phyloP scores from a whole-genome alignment of 2,329 filamentous ascomycete species.

The Neopestalotiopsis rosae region DNA sequence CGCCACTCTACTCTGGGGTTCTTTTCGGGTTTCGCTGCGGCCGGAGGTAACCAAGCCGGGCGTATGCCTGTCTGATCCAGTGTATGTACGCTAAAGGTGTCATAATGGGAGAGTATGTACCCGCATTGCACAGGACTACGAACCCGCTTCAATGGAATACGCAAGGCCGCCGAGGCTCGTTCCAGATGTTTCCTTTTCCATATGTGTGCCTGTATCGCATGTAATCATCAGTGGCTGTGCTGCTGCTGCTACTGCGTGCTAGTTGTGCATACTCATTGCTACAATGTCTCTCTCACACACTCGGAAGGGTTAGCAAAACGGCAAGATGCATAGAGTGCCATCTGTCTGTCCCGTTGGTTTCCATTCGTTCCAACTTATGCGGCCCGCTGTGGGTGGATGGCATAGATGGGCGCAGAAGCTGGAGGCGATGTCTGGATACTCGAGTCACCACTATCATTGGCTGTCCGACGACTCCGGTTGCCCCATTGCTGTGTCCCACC shows the following conservation, averaged over 20 bases:
- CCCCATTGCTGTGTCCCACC: background rate
- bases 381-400: background rate
- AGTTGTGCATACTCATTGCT: background rate
- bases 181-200: background rate
- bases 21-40: background rate
- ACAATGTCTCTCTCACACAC: background rate
- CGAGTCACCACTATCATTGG: background rate
- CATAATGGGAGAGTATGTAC: background rate
- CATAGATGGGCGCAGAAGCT: background rate
- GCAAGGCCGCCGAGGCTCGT: background rate
- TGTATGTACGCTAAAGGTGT: background rate
- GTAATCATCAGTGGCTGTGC: constrained; percentile 9
- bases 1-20: background rate
- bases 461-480: background rate
- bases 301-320: background rate
- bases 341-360: background rate
- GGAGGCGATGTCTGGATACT: background rate
- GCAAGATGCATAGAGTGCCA: background rate
- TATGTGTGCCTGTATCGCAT: background rate
- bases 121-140: background rate
- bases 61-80: background rate
- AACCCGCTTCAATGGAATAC: background rate
- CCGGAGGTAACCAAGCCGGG: constrained; percentile 14
- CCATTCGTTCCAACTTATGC: background rate
- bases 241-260: background rate